Evolutionary conservation across 1,139 yeast species (phyloP).

Genomic region (Zygosaccharomyces pseudobailii): DNA sequence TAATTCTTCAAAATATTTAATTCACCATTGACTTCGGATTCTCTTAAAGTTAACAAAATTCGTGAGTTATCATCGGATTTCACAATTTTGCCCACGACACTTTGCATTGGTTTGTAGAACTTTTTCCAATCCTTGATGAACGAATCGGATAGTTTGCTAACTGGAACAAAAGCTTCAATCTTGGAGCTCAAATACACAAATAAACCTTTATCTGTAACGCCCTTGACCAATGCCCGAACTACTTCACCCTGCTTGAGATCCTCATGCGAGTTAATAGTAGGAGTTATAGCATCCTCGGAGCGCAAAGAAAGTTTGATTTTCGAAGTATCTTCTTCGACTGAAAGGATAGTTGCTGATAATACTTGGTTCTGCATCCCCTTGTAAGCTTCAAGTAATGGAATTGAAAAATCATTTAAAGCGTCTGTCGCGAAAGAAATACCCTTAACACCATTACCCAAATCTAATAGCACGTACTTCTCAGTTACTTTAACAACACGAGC

Average conservation of each 20-base stretch:
- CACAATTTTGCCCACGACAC: conserved; percentile 70
- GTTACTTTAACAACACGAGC: conserved; percentile 62
- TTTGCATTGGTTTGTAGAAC: conserved; percentile 62
- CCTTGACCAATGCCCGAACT: conserved; percentile 74
- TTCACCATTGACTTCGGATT: conserved; percentile 72
- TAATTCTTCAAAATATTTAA: conserved; percentile 51
- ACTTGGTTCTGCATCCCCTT: conserved; percentile 45
- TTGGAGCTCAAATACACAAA: conserved; percentile 72
- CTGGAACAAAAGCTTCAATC: conserved; percentile 75
- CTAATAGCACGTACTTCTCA: conserved; percentile 60
- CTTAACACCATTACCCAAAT: conserved; percentile 54
- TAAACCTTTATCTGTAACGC: conserved; percentile 71
- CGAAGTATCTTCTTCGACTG: conserved; percentile 50
- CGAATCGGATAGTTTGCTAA: conserved; percentile 75
- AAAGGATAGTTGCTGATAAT: conserved; percentile 57
- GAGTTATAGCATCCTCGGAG: conserved; percentile 47
- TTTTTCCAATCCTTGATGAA: conserved; percentile 85
- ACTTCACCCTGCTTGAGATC: conserved; percentile 67
- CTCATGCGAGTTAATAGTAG: conserved; percentile 43
- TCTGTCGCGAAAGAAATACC: conserved; percentile 75
- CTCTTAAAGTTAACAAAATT: conserved; percentile 74
- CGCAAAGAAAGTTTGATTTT: conserved; percentile 66
- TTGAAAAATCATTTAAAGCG: conserved; percentile 66
- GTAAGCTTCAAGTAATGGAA: conserved; percentile 50
- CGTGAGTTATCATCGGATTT: conserved; percentile 59